These are phyloP conservation scores for Sporothrix brasiliensis DNA, from an alignment of 2,329 filamentous ascomycete species.

Conservation along the genomic window DNA sequence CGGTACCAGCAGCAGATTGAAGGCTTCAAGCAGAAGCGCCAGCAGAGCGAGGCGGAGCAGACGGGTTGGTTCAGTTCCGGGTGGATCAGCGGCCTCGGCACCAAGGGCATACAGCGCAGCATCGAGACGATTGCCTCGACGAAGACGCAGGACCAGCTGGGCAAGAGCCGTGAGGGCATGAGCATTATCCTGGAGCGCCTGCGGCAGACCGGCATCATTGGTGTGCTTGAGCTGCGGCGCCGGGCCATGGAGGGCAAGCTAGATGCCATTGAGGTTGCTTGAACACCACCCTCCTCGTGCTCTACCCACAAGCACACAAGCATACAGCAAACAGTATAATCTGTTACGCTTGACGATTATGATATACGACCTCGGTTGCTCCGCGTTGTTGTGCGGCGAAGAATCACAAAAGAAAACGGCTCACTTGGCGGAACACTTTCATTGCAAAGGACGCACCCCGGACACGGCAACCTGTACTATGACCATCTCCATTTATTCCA, in stretches of 20 bases:
- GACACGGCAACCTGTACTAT: conserved; percentile 30
- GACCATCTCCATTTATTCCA: conserved; percentile 32
- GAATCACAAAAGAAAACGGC: background rate
- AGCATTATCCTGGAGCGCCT: conserved; percentile 74
- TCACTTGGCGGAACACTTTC: background rate
- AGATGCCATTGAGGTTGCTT: conserved; percentile 35
- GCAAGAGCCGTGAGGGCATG: conserved; percentile 83
- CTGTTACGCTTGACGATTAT: background rate
- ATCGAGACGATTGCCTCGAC: conserved; percentile 79
- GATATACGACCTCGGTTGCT: conserved; percentile 19
- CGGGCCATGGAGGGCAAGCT: conserved; percentile 46
- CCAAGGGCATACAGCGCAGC: conserved; percentile 72
- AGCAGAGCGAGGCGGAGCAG: conserved; percentile 35
- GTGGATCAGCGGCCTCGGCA: conserved; percentile 59
- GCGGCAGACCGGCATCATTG: conserved; percentile 60
- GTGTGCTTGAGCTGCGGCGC: conserved; percentile 60
- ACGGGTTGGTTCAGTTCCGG: conserved; percentile 47
- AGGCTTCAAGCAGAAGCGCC: conserved; percentile 35
- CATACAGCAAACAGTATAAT: background rate
- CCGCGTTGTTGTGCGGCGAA: conserved; percentile 11
- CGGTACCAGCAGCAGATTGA: conserved; percentile 38
- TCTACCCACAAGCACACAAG: background rate
- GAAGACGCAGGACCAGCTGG: conserved; percentile 75
- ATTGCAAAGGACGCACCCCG: background rate
- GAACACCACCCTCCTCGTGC: background rate